phyloP scores from a whole-genome alignment of 192 early-diverging fungal species.

The Rhizophagus clarus region DNA sequence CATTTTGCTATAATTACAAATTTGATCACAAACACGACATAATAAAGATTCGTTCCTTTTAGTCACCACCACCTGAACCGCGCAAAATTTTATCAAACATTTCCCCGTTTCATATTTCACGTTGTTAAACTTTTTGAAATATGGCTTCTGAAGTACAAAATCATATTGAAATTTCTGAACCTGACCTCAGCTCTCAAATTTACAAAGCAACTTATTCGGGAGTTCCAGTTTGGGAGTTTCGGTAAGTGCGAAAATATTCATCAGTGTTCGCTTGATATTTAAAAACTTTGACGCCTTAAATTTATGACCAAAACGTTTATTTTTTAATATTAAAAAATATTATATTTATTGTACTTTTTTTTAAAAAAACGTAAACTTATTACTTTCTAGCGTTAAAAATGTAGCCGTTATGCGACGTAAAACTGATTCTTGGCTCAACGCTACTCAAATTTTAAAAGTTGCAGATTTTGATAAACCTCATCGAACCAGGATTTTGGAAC shows the following conservation, averaged over 20 bases:
- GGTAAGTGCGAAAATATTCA: slow-evolving; percentile 79
- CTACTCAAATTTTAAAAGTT: slow-evolving; percentile 98
- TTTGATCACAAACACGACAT: slow-evolving; percentile 20
- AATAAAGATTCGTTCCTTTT: neutral
- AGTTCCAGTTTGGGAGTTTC: slow-evolving; percentile 94
- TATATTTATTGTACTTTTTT: no score
- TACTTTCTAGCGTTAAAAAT: slow-evolving; percentile 21
- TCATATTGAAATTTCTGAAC: slow-evolving; percentile 7
- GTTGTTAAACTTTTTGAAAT: neutral
- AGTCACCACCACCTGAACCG: neutral
- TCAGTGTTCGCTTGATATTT: slow-evolving; percentile 25
- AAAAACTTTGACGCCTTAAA: neutral
- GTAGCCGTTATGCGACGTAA: slow-evolving; percentile 70
- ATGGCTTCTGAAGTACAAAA: neutral
- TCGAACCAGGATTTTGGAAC: slow-evolving; percentile 92
- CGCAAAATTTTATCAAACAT: neutral
- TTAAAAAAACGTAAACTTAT: neutral
- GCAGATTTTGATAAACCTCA: slow-evolving; percentile 92
- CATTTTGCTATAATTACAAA: neutral
- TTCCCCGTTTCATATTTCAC: slow-evolving; percentile 5
- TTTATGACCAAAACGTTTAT: neutral
- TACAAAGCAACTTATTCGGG: slow-evolving; percentile 93
- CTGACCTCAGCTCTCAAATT: slow-evolving; percentile 47
- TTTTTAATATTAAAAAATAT: neutral
- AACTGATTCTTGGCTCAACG: slow-evolving; percentile 89